Evolutionary conservation across 78 protist genomes (phyloP).

Genomic region (Polysphondylium violaceum): DNA sequence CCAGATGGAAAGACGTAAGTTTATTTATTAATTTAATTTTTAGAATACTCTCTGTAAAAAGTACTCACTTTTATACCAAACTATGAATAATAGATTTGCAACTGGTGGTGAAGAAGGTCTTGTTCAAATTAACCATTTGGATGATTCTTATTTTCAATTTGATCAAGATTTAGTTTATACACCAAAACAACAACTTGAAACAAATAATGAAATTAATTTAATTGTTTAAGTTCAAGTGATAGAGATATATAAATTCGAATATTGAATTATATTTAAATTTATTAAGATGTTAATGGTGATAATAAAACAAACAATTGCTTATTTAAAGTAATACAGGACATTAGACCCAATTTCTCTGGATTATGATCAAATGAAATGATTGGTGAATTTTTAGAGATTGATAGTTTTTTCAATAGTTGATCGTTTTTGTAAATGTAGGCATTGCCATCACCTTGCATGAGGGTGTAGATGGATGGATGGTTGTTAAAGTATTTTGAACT

Average conservation of each 20-base stretch:
- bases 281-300: conserved; percentile 16
- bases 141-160: conserved; percentile 33
- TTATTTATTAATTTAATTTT: too few species aligned
- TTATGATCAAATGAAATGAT: conserved; percentile 14
- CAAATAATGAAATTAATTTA: too few species aligned
- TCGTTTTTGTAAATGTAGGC: conserved; percentile 11
- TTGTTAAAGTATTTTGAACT: background rate
- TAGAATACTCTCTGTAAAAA: background rate
- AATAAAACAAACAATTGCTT: conserved; percentile 21
- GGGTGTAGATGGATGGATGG: background rate
- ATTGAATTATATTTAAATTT: too few species aligned
- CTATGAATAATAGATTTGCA: conserved; percentile 42
- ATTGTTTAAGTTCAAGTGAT: too few species aligned
- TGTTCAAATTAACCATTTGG: conserved; percentile 34
- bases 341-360: conserved; percentile 11
- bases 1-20: conserved; percentile 44
- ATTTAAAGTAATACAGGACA: conserved; percentile 15
- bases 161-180: conserved; percentile 30
- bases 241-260: too few species aligned
- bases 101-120: conserved; percentile 69
- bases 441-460: background rate
- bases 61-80: background rate
- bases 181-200: too few species aligned
- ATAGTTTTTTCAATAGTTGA: background rate
- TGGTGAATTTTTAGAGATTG: conserved; percentile 1